phyloP scores from a whole-genome alignment of 192 early-diverging fungal species.

The Entomortierella lignicola region DNA sequence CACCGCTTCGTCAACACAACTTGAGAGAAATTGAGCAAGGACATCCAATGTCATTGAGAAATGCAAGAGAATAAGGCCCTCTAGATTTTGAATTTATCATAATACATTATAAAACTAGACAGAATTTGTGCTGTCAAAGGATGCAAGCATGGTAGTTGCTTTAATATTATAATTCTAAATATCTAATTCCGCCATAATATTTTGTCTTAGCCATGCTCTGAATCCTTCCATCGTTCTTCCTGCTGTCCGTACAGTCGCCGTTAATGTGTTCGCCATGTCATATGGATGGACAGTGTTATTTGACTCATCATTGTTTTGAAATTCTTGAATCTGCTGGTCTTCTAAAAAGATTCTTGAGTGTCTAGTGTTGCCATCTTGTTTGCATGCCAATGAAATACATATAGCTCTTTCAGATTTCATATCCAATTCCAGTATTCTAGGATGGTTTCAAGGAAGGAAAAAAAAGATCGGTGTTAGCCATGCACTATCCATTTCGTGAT shows the following conservation, averaged over 20 bases:
- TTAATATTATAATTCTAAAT: too few species aligned
- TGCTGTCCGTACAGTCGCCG: not conserved
- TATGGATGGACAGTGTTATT: constrained; percentile 14
- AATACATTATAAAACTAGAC: too few species aligned
- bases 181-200: constrained; percentile 19
- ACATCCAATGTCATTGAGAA: constrained; percentile 30
- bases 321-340: constrained; percentile 18
- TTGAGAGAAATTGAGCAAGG: constrained; percentile 63
- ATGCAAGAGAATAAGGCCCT: not conserved
- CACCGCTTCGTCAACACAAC: constrained; percentile 58
- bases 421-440: constrained; percentile 8
- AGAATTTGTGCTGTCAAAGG: too few species aligned
- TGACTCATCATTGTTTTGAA: not conserved
- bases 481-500: too few species aligned
- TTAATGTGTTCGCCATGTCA: not conserved
- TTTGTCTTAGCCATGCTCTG: constrained; percentile 30
- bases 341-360: constrained; percentile 15
- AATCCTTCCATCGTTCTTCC: constrained; percentile 24
- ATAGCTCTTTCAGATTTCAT: constrained; percentile 23
- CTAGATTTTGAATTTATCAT: too few species aligned
- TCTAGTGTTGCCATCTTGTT: constrained; percentile 4
- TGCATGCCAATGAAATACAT: constrained; percentile 20
- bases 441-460: not conserved
- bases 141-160: too few species aligned
- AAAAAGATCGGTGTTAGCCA: not conserved